These are phyloP conservation scores for Fusarium sp. DNA, from an alignment of 2,329 filamentous ascomycete species.

Conservation along the genomic window DNA sequence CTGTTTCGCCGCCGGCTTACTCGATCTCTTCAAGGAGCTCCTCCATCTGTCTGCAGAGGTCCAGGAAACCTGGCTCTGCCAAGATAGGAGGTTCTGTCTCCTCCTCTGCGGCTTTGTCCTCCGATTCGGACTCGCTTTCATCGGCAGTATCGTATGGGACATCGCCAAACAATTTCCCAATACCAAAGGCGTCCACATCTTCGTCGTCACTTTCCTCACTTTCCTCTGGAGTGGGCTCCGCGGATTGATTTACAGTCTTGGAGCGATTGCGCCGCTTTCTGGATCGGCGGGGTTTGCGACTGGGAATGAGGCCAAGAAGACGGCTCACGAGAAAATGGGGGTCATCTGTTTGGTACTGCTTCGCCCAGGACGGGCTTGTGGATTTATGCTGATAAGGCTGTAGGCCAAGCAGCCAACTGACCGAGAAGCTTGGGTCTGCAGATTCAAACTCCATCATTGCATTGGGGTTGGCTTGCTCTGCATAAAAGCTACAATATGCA, in stretches of 20 bases:
- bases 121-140: slow-evolving; percentile 37
- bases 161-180: slow-evolving; percentile 43
- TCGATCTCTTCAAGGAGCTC: slow-evolving; percentile 47
- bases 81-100: slow-evolving; percentile 39
- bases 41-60: slow-evolving; percentile 44
- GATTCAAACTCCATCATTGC: slow-evolving; percentile 45
- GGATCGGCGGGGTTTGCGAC: slow-evolving; percentile 34
- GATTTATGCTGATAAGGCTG: slow-evolving; percentile 38
- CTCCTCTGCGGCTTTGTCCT: slow-evolving; percentile 30
- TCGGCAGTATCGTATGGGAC: slow-evolving; percentile 35
- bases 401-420: slow-evolving; percentile 47
- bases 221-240: slow-evolving; percentile 18
- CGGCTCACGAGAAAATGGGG: slow-evolving; percentile 47
- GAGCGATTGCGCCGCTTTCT: slow-evolving; percentile 38
- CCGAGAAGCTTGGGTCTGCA: slow-evolving; percentile 44
- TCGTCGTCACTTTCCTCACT: slow-evolving; percentile 25
- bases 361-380: slow-evolving; percentile 42
- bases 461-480: slow-evolving; percentile 37
- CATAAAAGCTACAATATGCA: slow-evolving; percentile 33
- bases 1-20: slow-evolving; percentile 26
- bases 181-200: slow-evolving; percentile 29
- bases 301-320: slow-evolving; percentile 44
- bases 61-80: slow-evolving; percentile 44
- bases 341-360: slow-evolving; percentile 42
- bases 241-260: slow-evolving; percentile 22